phyloP scores from a whole-genome alignment of 805 yeast species.

The Cyberlindnera meyerae region DNA sequence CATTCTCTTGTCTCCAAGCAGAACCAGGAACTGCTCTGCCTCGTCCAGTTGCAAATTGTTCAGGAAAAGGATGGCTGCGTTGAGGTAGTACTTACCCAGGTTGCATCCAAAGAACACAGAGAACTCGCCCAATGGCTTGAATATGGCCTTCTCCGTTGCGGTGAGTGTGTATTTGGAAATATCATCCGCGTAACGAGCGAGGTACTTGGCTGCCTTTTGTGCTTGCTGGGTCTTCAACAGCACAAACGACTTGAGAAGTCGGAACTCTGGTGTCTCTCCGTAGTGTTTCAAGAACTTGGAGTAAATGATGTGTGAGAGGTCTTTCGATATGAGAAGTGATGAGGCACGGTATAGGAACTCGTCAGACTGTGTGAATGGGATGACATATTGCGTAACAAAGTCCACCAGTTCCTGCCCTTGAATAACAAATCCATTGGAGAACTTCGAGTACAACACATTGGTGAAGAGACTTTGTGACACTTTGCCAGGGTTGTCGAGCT shows the following conservation, averaged over 20 bases:
- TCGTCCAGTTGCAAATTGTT: slow-evolving; percentile 25
- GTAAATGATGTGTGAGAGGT: slow-evolving; percentile 12
- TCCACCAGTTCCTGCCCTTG: slow-evolving; percentile 8
- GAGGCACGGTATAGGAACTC: slow-evolving; percentile 14
- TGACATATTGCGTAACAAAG: slow-evolving; percentile 11
- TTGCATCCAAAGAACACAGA: slow-evolving; percentile 27
- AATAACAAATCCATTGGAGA: slow-evolving; percentile 15
- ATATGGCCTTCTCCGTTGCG: slow-evolving; percentile 19
- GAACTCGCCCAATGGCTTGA: slow-evolving; percentile 22
- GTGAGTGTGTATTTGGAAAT: slow-evolving; percentile 26
- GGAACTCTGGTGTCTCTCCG: slow-evolving; percentile 16
- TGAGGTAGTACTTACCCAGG: slow-evolving; percentile 33
- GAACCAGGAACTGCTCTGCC: slow-evolving; percentile 34
- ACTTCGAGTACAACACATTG: slow-evolving; percentile 8
- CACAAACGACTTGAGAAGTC: slow-evolving; percentile 20
- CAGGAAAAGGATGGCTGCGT: slow-evolving; percentile 34
- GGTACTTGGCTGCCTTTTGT: slow-evolving; percentile 28
- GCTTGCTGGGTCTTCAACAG: slow-evolving; percentile 25
- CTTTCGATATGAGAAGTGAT: slow-evolving; percentile 11
- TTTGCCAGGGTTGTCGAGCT: slow-evolving; percentile 19
- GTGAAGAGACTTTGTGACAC: slow-evolving; percentile 12
- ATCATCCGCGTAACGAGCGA: slow-evolving; percentile 25
- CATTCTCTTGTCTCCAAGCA: slow-evolving; percentile 20
- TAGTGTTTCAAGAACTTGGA: slow-evolving; percentile 16
- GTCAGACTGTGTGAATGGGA: slow-evolving; percentile 18